These are phyloP conservation scores for Calonectria pseudoturangicola DNA, from an alignment of 2,329 filamentous ascomycete genomes.

Conservation along the genomic window DNA sequence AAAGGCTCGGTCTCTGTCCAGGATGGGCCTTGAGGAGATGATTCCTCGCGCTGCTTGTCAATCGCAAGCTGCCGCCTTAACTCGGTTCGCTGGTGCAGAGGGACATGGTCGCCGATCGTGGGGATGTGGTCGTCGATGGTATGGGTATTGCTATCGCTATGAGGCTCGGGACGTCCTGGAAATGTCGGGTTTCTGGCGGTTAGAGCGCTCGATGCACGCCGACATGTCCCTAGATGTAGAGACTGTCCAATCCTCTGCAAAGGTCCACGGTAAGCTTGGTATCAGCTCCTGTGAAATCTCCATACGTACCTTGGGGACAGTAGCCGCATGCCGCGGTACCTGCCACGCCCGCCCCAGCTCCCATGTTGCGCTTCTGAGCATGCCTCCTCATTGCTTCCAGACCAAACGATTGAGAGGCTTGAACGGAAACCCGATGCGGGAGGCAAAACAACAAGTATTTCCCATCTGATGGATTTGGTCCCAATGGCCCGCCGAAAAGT, in stretches of 20 bases:
- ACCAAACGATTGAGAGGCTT: slow-evolving; percentile 32
- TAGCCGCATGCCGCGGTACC: slow-evolving; percentile 49
- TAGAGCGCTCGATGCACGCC: slow-evolving; percentile 2
- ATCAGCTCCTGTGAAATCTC: neutral
- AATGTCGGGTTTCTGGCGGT: neutral
- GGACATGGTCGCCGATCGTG: slow-evolving; percentile 3
- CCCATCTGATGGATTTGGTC: slow-evolving; percentile 11
- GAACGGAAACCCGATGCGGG: neutral
- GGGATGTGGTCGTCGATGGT: slow-evolving; percentile 2
- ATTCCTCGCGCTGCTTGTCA: slow-evolving; percentile 38
- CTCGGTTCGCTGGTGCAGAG: neutral
- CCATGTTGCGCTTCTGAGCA: slow-evolving; percentile 60
- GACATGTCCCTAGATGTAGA: slow-evolving; percentile 6
- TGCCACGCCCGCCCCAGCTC: slow-evolving; percentile 57
- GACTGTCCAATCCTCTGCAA: slow-evolving; percentile 38
- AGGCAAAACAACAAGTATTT: slow-evolving; percentile 16
- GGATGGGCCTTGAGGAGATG: neutral
- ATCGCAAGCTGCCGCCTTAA: slow-evolving; percentile 37
- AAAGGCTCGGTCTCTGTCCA: slow-evolving; percentile 30
- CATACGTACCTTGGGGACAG: slow-evolving; percentile 49
- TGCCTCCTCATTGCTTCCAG: slow-evolving; percentile 59
- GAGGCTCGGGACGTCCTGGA: slow-evolving; percentile 9
- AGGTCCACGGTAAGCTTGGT: slow-evolving; percentile 41
- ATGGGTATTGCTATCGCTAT: slow-evolving; percentile 9
- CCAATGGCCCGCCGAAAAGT: slow-evolving; percentile 24